Conservation (phyloP, 441 rosid genomes). For the Erysimum cheiri region DNA sequence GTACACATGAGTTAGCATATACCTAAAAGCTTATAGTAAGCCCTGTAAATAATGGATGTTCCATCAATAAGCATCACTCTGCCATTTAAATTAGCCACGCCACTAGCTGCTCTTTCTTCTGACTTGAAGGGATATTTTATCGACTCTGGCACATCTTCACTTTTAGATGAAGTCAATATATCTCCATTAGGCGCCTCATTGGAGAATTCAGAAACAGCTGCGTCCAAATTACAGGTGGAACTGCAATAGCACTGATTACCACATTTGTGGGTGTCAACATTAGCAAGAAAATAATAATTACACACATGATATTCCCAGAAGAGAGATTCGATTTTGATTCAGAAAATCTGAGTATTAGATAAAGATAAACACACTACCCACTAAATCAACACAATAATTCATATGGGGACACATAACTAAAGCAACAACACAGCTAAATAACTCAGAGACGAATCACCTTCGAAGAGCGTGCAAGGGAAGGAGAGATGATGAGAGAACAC, state of each 20-base stretch:
- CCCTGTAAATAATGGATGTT: conserved; percentile 89
- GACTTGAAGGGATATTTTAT: conserved; percentile 41
- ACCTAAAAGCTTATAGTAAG: conserved; percentile 98
- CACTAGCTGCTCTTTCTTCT: conserved; percentile 48
- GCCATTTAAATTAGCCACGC: conserved; percentile 52
- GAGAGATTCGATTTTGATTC: background rate
- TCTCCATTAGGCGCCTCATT: background rate
- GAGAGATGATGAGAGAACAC: conserved; percentile 22
- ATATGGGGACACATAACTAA: background rate
- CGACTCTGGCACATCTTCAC: conserved; percentile 39
- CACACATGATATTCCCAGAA: too few species aligned
- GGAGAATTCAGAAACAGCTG: conserved; percentile 42
- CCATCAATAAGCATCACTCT: conserved; percentile 98
- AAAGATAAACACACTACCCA: background rate
- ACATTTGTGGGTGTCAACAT: conserved; percentile 14
- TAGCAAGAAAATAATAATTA: background rate
- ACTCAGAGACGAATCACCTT: conserved; percentile 34
- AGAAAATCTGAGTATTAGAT: background rate
- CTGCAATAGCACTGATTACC: conserved; percentile 58
- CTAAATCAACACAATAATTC: background rate
- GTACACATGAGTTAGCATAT: conserved; percentile 22
- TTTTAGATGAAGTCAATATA: conserved; percentile 30
- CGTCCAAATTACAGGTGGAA: conserved; percentile 44
- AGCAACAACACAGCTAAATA: conserved; percentile 8
- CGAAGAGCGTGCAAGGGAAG: conserved; percentile 31